phyloP scores from a whole-genome alignment of 305 asterid species.

The Ruellia speciosa region DNA sequence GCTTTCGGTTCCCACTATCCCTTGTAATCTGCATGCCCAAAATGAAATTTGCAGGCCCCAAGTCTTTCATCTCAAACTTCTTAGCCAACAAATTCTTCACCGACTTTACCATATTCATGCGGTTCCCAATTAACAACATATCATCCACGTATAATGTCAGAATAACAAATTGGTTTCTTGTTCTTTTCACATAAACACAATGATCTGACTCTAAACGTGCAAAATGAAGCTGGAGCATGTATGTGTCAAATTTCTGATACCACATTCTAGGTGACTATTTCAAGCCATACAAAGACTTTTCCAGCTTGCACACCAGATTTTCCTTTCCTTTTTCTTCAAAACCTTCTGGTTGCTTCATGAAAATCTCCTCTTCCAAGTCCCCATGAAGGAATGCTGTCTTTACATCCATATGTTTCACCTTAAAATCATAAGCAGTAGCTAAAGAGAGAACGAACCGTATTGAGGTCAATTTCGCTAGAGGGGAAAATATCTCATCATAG shows the following conservation, averaged over 20 bases:
- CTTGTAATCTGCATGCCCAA: background rate
- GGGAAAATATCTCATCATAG: background rate
- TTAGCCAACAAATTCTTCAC: background rate
- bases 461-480: background rate
- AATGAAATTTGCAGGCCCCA: background rate
- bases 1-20: background rate
- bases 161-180: background rate
- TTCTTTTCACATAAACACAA: constrained; percentile 1
- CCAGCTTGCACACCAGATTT: background rate
- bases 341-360: constrained; percentile 5
- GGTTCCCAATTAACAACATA: background rate
- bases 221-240: background rate
- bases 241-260: background rate
- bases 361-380: background rate
- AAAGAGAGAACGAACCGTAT: background rate
- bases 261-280: background rate
- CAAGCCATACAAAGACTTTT: no score
- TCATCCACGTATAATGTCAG: no score
- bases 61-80: background rate
- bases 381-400: background rate
- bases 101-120: background rate
- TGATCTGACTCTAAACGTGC: background rate
- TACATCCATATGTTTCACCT: background rate
- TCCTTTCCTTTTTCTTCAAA: background rate
- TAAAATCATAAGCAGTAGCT: background rate